phyloP scores from a whole-genome alignment of 352 stramenopile species.

The Phytophthora aleatoria region DNA sequence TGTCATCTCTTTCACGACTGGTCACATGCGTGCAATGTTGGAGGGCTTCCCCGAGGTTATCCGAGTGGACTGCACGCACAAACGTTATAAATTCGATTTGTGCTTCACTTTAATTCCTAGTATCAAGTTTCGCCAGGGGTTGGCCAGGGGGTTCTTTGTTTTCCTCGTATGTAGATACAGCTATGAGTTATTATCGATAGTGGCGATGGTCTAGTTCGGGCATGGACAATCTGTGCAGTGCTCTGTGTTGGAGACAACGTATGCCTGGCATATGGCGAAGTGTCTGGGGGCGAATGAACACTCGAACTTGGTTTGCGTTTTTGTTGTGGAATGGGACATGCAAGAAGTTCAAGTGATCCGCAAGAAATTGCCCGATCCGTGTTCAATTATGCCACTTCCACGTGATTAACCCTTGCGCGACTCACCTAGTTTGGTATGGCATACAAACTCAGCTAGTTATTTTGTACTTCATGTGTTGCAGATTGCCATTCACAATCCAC shows the following conservation, averaged over 20 bases:
- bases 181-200: background rate
- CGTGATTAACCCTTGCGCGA: background rate
- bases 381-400: background rate
- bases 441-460: background rate
- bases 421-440: background rate
- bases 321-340: background rate
- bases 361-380: background rate
- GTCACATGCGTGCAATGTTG: background rate
- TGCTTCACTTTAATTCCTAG: background rate
- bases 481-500: background rate
- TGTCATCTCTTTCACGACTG: background rate
- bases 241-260: background rate
- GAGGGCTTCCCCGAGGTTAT: too few relatives aligned
- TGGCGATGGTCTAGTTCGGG: background rate
- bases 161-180: background rate
- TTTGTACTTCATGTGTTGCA: background rate
- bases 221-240: background rate
- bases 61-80: background rate
- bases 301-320: background rate
- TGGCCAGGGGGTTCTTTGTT: background rate
- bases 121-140: background rate
- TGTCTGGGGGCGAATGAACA: background rate
- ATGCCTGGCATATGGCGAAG: background rate
- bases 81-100: background rate
- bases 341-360: background rate